These are phyloP conservation scores for Ogataea parapolymorpha DNA, from an alignment of 805 yeast species.

Conservation along the genomic window DNA sequence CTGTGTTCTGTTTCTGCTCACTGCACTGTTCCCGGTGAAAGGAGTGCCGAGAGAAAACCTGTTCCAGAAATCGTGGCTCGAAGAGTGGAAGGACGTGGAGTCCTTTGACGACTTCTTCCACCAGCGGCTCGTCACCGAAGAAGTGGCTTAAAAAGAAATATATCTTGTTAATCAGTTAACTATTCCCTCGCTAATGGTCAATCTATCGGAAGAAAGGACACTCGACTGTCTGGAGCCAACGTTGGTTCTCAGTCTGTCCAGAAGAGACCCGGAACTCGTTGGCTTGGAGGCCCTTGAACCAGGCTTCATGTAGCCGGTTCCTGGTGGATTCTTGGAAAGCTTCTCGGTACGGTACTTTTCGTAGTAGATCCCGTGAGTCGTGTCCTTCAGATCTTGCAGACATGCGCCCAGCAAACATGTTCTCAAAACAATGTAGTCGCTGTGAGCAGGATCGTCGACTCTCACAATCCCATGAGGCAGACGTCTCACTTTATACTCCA, in stretches of 20 bases:
- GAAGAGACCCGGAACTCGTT: slow-evolving; percentile 20
- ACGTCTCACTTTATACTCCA: slow-evolving; percentile 69
- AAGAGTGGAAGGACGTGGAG: slow-evolving; percentile 62
- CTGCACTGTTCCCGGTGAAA: slow-evolving; percentile 46
- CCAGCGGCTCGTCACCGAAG: slow-evolving; percentile 1
- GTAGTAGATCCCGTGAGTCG: slow-evolving; percentile 73
- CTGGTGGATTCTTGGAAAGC: slow-evolving; percentile 21
- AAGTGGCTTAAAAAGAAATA: slow-evolving; percentile 5
- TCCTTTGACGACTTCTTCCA: slow-evolving; percentile 44
- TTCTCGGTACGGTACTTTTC: slow-evolving; percentile 66
- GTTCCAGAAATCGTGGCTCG: slow-evolving; percentile 58
- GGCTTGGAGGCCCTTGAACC: slow-evolving; percentile 17
- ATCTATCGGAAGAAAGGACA: slow-evolving; percentile 18
- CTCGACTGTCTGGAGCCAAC: slow-evolving; percentile 23
- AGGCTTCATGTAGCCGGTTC: slow-evolving; percentile 11
- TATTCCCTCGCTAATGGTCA: slow-evolving; percentile 17
- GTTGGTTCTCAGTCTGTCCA: slow-evolving; percentile 24
- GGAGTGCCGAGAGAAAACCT: slow-evolving; percentile 37
- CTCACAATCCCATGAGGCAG: slow-evolving; percentile 86
- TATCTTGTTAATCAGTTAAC: slow-evolving; percentile 8
- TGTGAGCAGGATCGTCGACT: slow-evolving; percentile 75
- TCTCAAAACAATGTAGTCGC: slow-evolving; percentile 76
- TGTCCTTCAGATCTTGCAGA: slow-evolving; percentile 72
- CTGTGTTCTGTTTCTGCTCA: slow-evolving; percentile 50
- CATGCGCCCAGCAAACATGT: slow-evolving; percentile 74